Evolutionary conservation across 306 rosid species (phyloP).

Genomic region (Rosa persica): DNA sequence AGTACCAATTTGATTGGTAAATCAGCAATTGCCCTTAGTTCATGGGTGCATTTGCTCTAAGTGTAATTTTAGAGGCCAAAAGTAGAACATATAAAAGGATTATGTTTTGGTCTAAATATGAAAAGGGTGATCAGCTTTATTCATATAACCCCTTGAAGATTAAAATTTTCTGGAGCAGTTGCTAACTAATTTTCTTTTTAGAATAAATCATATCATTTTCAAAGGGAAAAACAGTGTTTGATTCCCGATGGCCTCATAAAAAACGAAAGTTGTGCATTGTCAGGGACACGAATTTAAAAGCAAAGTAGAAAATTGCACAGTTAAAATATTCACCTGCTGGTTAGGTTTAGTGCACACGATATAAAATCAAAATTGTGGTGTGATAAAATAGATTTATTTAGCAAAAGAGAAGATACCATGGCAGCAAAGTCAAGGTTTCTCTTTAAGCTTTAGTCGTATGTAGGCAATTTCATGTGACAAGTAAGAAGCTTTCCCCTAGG

Average conservation of each 20-base stretch:
- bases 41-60: too few relatives aligned
- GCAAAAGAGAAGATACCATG: constrained; percentile 30
- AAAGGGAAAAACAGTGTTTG: background rate
- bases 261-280: background rate
- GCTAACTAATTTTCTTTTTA: background rate
- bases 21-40: too few relatives aligned
- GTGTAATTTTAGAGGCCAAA: background rate
- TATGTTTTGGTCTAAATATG: background rate
- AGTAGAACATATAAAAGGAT: background rate
- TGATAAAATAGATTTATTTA: background rate
- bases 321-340: background rate
- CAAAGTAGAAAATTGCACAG: background rate
- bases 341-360: background rate
- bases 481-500: background rate
- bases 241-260: background rate
- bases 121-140: background rate
- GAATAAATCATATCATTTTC: background rate
- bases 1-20: too few relatives aligned
- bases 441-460: constrained; percentile 12
- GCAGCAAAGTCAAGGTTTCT: constrained; percentile 48
- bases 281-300: background rate
- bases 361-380: background rate
- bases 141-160: background rate
- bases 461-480: constrained; percentile 14
- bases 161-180: background rate